Base-by-base conservation (phyloP, 495 filamentous ascomycete genomes). In the Penicillium verhagenii region DNA sequence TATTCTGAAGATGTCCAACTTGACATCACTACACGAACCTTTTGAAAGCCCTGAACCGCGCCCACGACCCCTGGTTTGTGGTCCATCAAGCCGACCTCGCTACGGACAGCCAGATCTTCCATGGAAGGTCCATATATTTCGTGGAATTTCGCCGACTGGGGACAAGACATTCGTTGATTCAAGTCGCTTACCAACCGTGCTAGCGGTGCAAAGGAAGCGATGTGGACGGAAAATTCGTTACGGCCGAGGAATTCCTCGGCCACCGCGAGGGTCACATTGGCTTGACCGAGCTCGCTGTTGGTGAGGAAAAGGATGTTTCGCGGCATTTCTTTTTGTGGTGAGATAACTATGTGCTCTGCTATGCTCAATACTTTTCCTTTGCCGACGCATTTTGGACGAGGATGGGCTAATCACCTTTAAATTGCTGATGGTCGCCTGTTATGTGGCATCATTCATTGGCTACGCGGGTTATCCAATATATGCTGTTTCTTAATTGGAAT, bases 281-380 rank as follows among this genome's bases (percentile, higher is more conserved):
- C 75, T 51, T 82, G 78, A 16, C 82, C 82, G 48, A 77, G 71
- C 54, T 83, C 82, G 38, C 77, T 76, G 67, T 79, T 81, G 6
- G 82, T 80, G 52, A 85, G 61, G 46, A 84, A 77, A 9, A 84
- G 67, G 14, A 80, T 67, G 4, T 57, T 63, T 25, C 51, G 48
- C 6, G 20, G 10, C 8, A 7, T 1, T 42, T 6, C 3, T 18
- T 20, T 42, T 42, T 23, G 6, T 39, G 8, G 38, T 31, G 28
- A 31, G 7, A 1, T 11, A 5, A 31, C 28, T 11, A 10, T 31
- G 28, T 10, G 3, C 6, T 31, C 13, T 31, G 28, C 6, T n/a
- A 16, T n/a, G 14, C 4, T 6, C n/a, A n/a, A n/a, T n/a, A n/a
- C n/a, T n/a, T n/a, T n/a, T n/a, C n/a, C n/a, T n/a, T n/a, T n/a